Evolutionary conservation across 2,329 filamentous ascomycete genomes (phyloP).

Genomic region (Cryphonectria parasitica): DNA sequence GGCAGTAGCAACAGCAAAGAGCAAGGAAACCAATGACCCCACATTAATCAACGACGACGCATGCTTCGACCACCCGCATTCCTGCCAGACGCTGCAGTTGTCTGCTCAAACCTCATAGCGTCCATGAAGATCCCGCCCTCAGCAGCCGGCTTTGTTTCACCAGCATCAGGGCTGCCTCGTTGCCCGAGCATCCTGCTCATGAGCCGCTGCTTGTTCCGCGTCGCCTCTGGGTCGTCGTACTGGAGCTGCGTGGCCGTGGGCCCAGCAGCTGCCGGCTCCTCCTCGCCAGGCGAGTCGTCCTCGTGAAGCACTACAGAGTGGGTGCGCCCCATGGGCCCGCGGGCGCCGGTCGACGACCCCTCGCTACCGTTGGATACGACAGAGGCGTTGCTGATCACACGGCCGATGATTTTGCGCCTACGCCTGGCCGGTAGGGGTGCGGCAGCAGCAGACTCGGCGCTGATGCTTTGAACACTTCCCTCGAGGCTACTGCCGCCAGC

Average conservation of each 20-base stretch:
- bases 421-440: conserved; percentile 36
- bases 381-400: conserved; percentile 62
- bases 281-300: conserved; percentile 33
- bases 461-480: neutral
- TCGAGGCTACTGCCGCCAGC: conserved; percentile 17
- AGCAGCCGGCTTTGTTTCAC: neutral
- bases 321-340: conserved; percentile 17
- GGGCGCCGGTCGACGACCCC: conserved; percentile 39
- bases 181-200: conserved; percentile 48
- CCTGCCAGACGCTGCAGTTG: neutral
- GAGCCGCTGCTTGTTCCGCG: conserved; percentile 47
- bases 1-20: neutral
- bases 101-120: conserved; percentile 5
- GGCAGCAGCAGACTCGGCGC: conserved; percentile 17
- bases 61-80: neutral
- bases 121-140: neutral
- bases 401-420: conserved; percentile 58
- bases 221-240: conserved; percentile 56
- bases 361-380: conserved; percentile 52
- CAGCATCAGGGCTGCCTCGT: neutral
- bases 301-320: conserved; percentile 17
- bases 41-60: neutral
- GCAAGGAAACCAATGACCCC: neutral
- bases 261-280: conserved; percentile 24
- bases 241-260: conserved; percentile 57